Evolutionary conservation across 225 moss, liverwort and hornwort species (phyloP), one percentile per base, ranked within the genome.

Genomic region (Pseudisothecium myosuroides): DNA sequence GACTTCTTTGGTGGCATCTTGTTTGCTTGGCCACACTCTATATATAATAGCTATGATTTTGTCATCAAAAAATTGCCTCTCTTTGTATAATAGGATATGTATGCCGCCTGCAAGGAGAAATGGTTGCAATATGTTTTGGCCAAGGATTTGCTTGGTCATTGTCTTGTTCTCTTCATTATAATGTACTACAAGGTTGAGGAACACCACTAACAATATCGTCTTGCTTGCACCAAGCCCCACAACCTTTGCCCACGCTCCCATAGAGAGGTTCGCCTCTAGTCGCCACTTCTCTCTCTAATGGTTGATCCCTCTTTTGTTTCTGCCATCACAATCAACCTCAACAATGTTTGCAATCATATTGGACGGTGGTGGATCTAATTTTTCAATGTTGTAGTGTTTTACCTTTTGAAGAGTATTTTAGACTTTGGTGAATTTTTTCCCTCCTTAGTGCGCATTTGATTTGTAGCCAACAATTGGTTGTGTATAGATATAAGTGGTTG

Each of bases 251-350:
- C 19, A 65, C 36, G 5, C 10, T 36, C 5, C 18, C 10, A 65
- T 19, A 65, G 19, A 65, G 3, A 2, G 3, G 10, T 34, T 5
- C 10, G 1, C 1, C 18, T 36, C 18, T 10, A 2, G 60, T 26
- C 5, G 0, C 2, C 3, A 17, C 18, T 36, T 34, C 36, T 36
- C 10, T 18, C 10, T 5, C 36, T 65, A 34, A 36, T 0, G 3
- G 0, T 60, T 6, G 6, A 60, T 36, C 18, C 16, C 19, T 36
- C 10, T 5, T 1, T 65, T 0, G 0, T 18, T 2, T 31, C 4
- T 62, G 0, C 31, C 31, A 0, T 4, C 63, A 31, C 31, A 29
- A 15, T 65, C 2, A 2, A 17, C 18, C 2, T 9, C 65, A 65
- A 34, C 17, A 32, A 63, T 63, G 63, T 63, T 8, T 16, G 8